Conservation (phyloP, 1,284 basidiomycete genomes). For the Ustilago curta region DNA sequence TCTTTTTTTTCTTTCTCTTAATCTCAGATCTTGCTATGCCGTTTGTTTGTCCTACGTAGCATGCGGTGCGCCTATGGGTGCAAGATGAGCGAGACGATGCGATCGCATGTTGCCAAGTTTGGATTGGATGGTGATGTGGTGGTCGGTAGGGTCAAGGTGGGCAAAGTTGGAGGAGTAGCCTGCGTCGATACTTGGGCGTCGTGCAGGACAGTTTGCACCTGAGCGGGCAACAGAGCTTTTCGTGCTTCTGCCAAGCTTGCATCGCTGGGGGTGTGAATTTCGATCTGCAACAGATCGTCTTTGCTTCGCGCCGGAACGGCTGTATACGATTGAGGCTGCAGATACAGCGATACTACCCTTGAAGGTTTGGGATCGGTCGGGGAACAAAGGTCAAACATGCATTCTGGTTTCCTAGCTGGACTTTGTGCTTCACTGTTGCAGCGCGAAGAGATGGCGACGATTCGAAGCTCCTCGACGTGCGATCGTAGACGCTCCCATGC, state of each 20-base stretch:
- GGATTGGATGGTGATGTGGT: background rate
- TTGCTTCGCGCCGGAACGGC: conserved; percentile 20
- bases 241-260: conserved; percentile 6
- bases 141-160: conserved; percentile 2
- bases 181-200: conserved; percentile 26
- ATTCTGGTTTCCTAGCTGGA: conserved; percentile 19
- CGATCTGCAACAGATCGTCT: conserved; percentile 40
- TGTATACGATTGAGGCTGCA: conserved; percentile 34
- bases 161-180: background rate
- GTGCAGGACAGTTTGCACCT: conserved; percentile 25
- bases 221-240: conserved; percentile 16
- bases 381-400: conserved; percentile 37
- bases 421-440: background rate
- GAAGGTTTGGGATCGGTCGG: conserved; percentile 3
- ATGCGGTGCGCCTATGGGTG: background rate
- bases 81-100: conserved; percentile 22
- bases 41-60: background rate
- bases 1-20: conserved; percentile 6
- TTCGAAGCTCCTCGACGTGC: conserved; percentile 48
- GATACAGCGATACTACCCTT: conserved; percentile 16
- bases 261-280: conserved; percentile 22
- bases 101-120: conserved; percentile 3
- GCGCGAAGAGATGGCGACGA: conserved; percentile 34
- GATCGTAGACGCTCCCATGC: conserved; percentile 47
- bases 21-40: background rate